Conservation (phyloP, 495 filamentous ascomycete genomes). For the Tuber magnatum region DNA sequence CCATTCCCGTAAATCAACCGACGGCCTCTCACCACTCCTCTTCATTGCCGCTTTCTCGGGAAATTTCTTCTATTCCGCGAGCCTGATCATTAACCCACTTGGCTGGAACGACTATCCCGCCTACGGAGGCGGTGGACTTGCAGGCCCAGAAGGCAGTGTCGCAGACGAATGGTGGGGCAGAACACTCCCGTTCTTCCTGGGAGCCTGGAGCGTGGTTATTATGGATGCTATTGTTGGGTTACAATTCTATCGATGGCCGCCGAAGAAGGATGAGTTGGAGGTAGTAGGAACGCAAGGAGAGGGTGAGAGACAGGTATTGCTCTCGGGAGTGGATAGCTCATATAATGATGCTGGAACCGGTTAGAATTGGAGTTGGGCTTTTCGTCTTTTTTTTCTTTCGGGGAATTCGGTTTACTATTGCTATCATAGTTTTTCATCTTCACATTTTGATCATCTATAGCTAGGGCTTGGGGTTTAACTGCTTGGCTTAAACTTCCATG, state of each 20-base stretch:
- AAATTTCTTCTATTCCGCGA: slow-evolving; percentile 65
- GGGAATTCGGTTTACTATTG: neutral
- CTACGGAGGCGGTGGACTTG: slow-evolving; percentile 63
- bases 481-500: neutral
- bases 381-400: neutral
- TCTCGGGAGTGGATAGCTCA: slow-evolving; percentile 17
- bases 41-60: slow-evolving; percentile 67
- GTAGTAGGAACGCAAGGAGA: slow-evolving; percentile 7
- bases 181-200: slow-evolving; percentile 63
- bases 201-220: slow-evolving; percentile 60
- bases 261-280: slow-evolving; percentile 5
- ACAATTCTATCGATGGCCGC: slow-evolving; percentile 46
- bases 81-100: slow-evolving; percentile 60
- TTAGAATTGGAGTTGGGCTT: slow-evolving; percentile 14
- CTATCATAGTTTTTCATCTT: neutral
- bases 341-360: slow-evolving; percentile 10
- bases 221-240: slow-evolving; percentile 60
- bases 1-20: slow-evolving; percentile 57
- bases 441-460: neutral
- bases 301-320: slow-evolving; percentile 21
- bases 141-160: slow-evolving; percentile 53
- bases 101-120: slow-evolving; percentile 57
- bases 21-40: slow-evolving; percentile 60
- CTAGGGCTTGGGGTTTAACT: neutral
- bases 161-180: slow-evolving; percentile 53